Evolutionary conservation across 371 early-diverging fungal species (phyloP).

Genomic region (Globomyces sp.): DNA sequence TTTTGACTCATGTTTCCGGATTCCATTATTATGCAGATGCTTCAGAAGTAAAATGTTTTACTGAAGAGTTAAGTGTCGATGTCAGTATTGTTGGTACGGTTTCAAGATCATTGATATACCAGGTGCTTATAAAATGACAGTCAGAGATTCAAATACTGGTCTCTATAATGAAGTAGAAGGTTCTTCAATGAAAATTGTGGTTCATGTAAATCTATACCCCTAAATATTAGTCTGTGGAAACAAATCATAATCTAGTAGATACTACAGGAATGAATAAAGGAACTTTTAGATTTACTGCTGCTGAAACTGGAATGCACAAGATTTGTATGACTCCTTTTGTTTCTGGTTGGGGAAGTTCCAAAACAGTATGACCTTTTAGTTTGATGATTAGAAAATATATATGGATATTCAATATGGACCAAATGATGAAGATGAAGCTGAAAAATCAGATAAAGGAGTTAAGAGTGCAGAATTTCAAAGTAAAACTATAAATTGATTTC

Average conservation of each 20-base stretch:
- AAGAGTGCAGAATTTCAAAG: too few relatives aligned
- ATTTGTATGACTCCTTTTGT: slow-evolving; percentile 1
- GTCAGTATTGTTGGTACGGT: not conserved
- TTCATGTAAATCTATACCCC: not conserved
- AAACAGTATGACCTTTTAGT: slow-evolving; percentile 1
- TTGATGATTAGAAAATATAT: not conserved
- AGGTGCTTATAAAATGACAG: slow-evolving; percentile 10
- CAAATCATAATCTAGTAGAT: slow-evolving; percentile 7
- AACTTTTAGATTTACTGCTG: slow-evolving; percentile 10
- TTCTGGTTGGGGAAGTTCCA: not conserved
- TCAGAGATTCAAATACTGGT: not conserved
- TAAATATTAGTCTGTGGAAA: slow-evolving; percentile 7
- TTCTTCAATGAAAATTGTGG: not conserved
- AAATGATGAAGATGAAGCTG: slow-evolving; percentile 7
- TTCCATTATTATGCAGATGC: slow-evolving; percentile 4
- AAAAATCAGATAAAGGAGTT: too few relatives aligned
- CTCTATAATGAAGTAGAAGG: not conserved
- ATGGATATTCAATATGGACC: slow-evolving; percentile 2
- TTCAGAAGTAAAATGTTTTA: slow-evolving; percentile 11
- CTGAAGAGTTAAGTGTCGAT: slow-evolving; percentile 9
- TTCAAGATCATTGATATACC: not conserved
- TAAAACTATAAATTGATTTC: not conserved
- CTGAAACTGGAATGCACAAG: slow-evolving; percentile 14
- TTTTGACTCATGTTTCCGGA: not conserved
- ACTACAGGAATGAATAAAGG: slow-evolving; percentile 9